Evolutionary conservation across 2,329 filamentous ascomycete species (phyloP), one percentile per base, ranked within the genome.

Genomic region (Nemania sp.): DNA sequence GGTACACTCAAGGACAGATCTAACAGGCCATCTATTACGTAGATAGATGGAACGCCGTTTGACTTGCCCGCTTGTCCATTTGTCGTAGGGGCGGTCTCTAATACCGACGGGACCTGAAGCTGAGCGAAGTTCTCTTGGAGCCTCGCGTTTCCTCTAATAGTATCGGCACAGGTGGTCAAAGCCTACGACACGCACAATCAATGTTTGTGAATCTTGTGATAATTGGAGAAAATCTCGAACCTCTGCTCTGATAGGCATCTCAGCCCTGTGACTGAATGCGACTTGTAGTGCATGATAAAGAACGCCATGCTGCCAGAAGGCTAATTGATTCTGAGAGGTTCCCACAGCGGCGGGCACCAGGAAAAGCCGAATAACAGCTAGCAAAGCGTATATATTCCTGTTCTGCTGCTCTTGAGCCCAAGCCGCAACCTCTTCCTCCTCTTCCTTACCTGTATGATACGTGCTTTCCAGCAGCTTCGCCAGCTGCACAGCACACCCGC

Each of bases 51-150:
- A 10, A 85, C 79, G n/a, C 84, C 85, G 67, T 89, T 88, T 4
- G 79, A 74, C 69, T 78, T 81, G 49, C 77, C 74, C 24, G 77
- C 74, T 53, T 83, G 80, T 35, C 81, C 83, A 67, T 82, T 81
- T 64, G 71, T 77, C 56, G 72, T 76, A 56, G 73, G 73, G 10
- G 77, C 73, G 8, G 69, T 69, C 38, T 85, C 82, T 54, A 88
- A 77, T 10, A 90, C 86, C 29, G 89, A 86, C 13, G 85, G 85
- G 2, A 98, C 93, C 74, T 93, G 92, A 51, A 97, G 86, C 75
- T 96, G 92, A 4, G 94, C 95, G 78, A 99, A 98, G 55, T 86
- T 88, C 80, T 98, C 94, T 79, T 99, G 96, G 8, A 98, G 84
- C 5, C 84, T 84, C 26, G 90, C 79, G 77, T 97, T 97, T 49